These are phyloP conservation scores for Paramarasmius palmivorus DNA, from an alignment of 1,284 basidiomycete species.

Conservation along the genomic window DNA sequence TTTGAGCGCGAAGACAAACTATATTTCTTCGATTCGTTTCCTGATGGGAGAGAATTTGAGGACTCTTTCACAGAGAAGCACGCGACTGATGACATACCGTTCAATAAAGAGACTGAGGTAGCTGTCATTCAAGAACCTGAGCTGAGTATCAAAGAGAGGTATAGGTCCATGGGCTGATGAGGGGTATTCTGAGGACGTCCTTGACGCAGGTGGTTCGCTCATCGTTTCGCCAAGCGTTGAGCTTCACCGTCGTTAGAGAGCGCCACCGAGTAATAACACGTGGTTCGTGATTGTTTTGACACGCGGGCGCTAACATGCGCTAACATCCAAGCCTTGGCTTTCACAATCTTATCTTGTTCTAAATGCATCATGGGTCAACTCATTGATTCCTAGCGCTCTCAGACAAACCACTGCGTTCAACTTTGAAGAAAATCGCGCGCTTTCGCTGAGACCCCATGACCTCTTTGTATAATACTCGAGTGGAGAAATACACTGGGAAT, in stretches of 20 bases:
- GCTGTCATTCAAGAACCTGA: slow-evolving; percentile 69
- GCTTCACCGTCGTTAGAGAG: slow-evolving; percentile 24
- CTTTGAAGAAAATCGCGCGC: too few relatives aligned
- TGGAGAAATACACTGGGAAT: too few relatives aligned
- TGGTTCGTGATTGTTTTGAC: neutral
- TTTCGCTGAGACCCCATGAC: too few relatives aligned
- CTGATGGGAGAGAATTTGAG: slow-evolving; percentile 42
- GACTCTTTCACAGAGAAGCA: slow-evolving; percentile 12
- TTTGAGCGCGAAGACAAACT: slow-evolving; percentile 48
- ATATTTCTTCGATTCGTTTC: slow-evolving; percentile 79
- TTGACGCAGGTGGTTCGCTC: slow-evolving; percentile 29
- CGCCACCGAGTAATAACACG: slow-evolving; percentile 22
- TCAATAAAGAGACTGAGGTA: slow-evolving; percentile 86
- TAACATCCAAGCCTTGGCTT: too few relatives aligned
- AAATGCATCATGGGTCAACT: too few relatives aligned
- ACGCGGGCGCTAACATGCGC: too few relatives aligned
- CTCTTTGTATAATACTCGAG: too few relatives aligned
- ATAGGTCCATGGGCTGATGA: slow-evolving; percentile 53
- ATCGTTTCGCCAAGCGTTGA: slow-evolving; percentile 12
- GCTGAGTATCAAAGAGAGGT: slow-evolving; percentile 70
- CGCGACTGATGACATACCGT: slow-evolving; percentile 51
- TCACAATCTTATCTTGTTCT: too few relatives aligned
- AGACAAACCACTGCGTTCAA: too few relatives aligned
- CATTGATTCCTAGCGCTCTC: too few relatives aligned
- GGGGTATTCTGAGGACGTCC: slow-evolving; percentile 43